phyloP scores from a whole-genome alignment of 164 flowering plant species.

The Warburgia ugandensis region DNA sequence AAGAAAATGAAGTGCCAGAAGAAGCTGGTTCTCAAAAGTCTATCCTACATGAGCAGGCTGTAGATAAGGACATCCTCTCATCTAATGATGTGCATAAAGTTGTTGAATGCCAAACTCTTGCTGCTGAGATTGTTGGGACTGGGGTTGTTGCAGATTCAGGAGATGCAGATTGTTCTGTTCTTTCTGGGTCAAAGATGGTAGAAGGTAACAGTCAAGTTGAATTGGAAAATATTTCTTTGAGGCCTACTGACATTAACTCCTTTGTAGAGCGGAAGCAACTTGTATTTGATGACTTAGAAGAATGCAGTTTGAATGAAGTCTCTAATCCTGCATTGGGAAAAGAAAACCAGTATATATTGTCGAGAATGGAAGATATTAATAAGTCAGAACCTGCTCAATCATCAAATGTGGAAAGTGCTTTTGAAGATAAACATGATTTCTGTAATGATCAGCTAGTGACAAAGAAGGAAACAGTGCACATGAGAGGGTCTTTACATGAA shows the following conservation, averaged over 20 bases:
- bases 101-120: slow-evolving; percentile 13
- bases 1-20: slow-evolving; percentile 8
- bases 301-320: slow-evolving; percentile 15
- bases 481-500: background rate
- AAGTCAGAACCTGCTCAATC: slow-evolving; percentile 10
- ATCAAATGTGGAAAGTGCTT: background rate
- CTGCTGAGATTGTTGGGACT: slow-evolving; percentile 13
- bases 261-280: slow-evolving; percentile 42
- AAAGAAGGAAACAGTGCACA: background rate
- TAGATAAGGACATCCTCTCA: background rate
- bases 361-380: slow-evolving; percentile 7
- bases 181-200: slow-evolving; percentile 14
- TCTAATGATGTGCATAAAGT: slow-evolving; percentile 6
- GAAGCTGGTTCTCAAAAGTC: slow-evolving; percentile 9
- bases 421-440: background rate
- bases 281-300: slow-evolving; percentile 39
- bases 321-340: slow-evolving; percentile 8
- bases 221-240: slow-evolving; percentile 13
- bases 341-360: slow-evolving; percentile 4
- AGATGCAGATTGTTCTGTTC: slow-evolving; percentile 11
- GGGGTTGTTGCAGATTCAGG: slow-evolving; percentile 15
- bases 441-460: background rate
- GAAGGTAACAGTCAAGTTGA: slow-evolving; percentile 10
- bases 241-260: slow-evolving; percentile 15
- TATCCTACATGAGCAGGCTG: background rate